Evolutionary conservation across 2,329 filamentous ascomycete genomes (phyloP).

Genomic region (Curvularia sp.): DNA sequence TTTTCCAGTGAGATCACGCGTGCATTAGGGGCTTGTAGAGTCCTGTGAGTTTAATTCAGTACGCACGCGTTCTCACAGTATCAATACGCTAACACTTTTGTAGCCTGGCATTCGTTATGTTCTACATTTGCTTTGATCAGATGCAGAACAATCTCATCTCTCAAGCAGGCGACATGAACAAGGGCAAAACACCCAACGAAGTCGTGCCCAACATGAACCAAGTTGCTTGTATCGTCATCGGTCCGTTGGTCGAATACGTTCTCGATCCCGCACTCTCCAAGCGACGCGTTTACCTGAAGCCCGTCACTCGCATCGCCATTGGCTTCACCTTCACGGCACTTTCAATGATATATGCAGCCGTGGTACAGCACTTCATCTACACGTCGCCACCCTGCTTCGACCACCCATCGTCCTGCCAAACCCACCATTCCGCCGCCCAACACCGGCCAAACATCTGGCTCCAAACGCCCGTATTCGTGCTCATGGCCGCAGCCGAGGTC

Average conservation of each 20-base stretch:
- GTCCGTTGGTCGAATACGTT: constrained; percentile 39
- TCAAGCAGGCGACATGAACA: constrained; percentile 49
- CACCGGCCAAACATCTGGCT: constrained; percentile 52
- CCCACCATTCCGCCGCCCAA: constrained; percentile 21
- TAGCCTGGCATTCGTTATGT: constrained; percentile 44
- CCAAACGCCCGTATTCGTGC: constrained; percentile 52
- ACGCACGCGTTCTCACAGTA: too few relatives aligned
- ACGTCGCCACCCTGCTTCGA: constrained; percentile 37
- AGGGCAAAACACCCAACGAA: constrained; percentile 46
- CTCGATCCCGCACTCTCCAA: constrained; percentile 42
- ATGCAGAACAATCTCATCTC: constrained; percentile 52
- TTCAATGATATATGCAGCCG: constrained; percentile 42
- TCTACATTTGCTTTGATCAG: constrained; percentile 51
- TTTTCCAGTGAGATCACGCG: constrained; percentile 41
- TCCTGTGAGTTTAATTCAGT: constrained; percentile 23
- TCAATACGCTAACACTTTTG: not conserved
- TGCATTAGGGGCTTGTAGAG: constrained; percentile 44
- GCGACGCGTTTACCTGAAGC: constrained; percentile 37
- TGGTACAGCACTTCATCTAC: constrained; percentile 47
- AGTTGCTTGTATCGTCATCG: constrained; percentile 44
- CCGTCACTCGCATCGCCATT: constrained; percentile 42
- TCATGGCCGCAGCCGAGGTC: constrained; percentile 54
- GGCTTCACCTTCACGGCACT: constrained; percentile 43
- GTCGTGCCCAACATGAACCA: constrained; percentile 45
- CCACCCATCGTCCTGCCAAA: constrained; percentile 48